Evolutionary conservation across 306 rosid genomes (phyloP).

Genomic region (Astragalus glycyphyllos): DNA sequence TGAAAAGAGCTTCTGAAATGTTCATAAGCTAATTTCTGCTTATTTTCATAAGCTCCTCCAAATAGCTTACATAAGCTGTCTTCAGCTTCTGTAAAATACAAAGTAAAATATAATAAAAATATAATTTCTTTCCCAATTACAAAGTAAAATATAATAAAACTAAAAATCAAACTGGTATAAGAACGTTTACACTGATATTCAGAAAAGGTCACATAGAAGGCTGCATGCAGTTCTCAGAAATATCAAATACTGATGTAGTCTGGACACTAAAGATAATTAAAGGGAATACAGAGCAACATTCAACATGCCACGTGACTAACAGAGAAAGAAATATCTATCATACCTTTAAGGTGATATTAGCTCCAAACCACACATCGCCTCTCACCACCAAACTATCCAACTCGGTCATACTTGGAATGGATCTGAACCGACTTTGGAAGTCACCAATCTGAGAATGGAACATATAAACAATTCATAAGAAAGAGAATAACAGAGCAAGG

Average conservation of each 20-base stretch:
- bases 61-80: no score
- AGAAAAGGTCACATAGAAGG: conserved; percentile 6
- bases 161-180: neutral
- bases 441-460: conserved; percentile 59
- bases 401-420: conserved; percentile 67
- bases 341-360: conserved; percentile 72
- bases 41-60: no score
- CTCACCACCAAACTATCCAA: conserved; percentile 72
- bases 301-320: neutral
- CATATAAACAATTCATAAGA: conserved; percentile 24
- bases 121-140: neutral
- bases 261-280: neutral
- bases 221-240: conserved; percentile 12
- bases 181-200: neutral
- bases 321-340: conserved; percentile 23
- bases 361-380: conserved; percentile 87
- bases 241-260: conserved; percentile 1
- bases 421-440: conserved; percentile 68
- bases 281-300: conserved; percentile 21
- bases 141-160: neutral
- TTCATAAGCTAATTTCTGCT: no score
- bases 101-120: neutral
- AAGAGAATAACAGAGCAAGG: conserved; percentile 1
- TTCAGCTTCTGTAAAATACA: no score
- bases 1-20: no score